phyloP scores from a whole-genome alignment of 2,329 filamentous ascomycete genomes.

The Bimuria novae-zelandiae region DNA sequence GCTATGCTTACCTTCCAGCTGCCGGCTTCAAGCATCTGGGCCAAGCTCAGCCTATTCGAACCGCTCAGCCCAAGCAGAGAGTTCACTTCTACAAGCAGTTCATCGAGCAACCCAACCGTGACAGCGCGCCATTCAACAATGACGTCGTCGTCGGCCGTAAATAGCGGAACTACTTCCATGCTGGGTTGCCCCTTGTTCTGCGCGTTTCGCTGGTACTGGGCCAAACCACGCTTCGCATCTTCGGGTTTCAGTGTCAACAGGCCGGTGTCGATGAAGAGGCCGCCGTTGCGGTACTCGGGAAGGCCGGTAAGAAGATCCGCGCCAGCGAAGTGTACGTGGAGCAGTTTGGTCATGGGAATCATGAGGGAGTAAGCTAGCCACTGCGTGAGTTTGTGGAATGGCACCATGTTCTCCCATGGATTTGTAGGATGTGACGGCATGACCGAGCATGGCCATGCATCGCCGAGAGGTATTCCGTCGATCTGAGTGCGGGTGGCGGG shows the following conservation, averaged over 20 bases:
- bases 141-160: constrained; percentile 74
- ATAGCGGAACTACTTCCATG: constrained; percentile 74
- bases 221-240: constrained; percentile 72
- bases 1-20: constrained; percentile 84
- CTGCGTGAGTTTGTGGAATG: constrained; percentile 88
- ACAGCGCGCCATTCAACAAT: constrained; percentile 80
- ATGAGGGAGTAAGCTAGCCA: constrained; percentile 95
- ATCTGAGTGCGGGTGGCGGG: constrained; percentile 83
- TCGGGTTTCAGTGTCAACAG: constrained; percentile 74
- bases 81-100: constrained; percentile 72
- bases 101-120: constrained; percentile 75
- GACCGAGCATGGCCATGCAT: constrained; percentile 88
- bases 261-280: constrained; percentile 83
- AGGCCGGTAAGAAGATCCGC: constrained; percentile 84
- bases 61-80: constrained; percentile 69
- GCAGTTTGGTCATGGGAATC: constrained; percentile 82
- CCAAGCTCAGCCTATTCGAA: constrained; percentile 71
- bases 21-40: constrained; percentile 92
- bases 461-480: constrained; percentile 83
- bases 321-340: constrained; percentile 80
- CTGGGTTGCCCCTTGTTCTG: constrained; percentile 72
- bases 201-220: constrained; percentile 71
- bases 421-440: constrained; percentile 76
- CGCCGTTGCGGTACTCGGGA: constrained; percentile 91
- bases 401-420: constrained; percentile 80